These are phyloP conservation scores for Populus euphratica DNA, from an alignment of 345 rosid genomes.

Conservation along the genomic window DNA sequence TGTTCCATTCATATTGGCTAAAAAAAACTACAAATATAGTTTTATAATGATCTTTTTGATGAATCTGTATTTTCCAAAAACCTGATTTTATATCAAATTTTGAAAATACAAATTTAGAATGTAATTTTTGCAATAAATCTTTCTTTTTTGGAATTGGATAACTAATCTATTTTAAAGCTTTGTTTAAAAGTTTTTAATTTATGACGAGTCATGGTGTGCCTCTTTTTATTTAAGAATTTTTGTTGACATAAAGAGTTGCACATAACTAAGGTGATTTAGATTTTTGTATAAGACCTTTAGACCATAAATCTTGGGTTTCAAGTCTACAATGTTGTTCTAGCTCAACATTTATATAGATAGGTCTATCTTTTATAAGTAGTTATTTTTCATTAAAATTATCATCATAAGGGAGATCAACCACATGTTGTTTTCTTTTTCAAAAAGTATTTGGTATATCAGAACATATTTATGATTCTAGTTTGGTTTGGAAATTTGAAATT, in stretches of 20 bases:
- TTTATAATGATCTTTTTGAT: background rate
- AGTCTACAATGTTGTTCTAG: background rate
- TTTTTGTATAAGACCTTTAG: background rate
- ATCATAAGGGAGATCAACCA: background rate
- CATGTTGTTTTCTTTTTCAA: background rate
- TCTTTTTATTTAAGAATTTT: background rate
- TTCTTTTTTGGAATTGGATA: background rate
- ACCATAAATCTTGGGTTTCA: background rate
- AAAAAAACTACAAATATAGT: background rate
- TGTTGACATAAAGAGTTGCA: background rate
- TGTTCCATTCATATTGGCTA: background rate
- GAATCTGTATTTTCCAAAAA: background rate
- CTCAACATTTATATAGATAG: background rate
- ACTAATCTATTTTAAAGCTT: background rate
- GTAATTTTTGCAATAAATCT: too few species aligned
- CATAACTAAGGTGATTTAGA: background rate
- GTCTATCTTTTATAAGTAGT: background rate
- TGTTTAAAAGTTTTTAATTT: constrained; percentile 8
- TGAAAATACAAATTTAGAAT: too few species aligned
- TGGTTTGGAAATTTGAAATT: background rate
- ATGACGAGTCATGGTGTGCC: background rate
- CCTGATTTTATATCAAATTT: background rate
- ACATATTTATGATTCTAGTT: background rate
- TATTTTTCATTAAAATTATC: background rate
- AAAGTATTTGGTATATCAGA: background rate